These are phyloP conservation scores for Fusarium sp. DNA, from an alignment of 2,329 filamentous ascomycete species.

Conservation along the genomic window DNA sequence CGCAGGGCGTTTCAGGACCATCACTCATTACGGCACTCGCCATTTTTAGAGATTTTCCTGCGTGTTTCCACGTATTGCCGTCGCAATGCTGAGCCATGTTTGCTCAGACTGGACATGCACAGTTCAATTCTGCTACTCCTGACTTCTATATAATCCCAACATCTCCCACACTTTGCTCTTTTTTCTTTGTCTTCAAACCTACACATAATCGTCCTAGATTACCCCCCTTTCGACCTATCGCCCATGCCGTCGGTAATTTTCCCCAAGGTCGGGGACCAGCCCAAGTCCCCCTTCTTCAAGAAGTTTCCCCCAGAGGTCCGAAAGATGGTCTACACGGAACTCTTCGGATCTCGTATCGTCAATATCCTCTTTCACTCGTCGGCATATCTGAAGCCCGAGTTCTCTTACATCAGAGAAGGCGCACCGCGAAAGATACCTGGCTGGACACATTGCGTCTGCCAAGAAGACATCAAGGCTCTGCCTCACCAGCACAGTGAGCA, in stretches of 20 bases:
- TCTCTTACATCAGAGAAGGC: background rate
- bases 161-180: background rate
- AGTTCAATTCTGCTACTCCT: background rate
- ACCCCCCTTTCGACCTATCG: background rate
- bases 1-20: background rate
- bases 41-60: background rate
- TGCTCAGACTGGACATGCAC: background rate
- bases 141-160: background rate
- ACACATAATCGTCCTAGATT: background rate
- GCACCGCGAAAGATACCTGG: background rate
- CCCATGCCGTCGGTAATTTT: background rate
- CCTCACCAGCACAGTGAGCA: background rate
- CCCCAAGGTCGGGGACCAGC: background rate
- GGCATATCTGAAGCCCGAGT: background rate
- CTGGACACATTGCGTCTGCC: background rate
- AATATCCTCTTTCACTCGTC: background rate
- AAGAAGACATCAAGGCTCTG: too few relatives aligned
- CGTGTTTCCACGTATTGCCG: background rate
- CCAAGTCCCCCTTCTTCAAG: background rate
- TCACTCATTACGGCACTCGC: background rate
- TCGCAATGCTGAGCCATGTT: background rate
- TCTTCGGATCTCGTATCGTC: background rate
- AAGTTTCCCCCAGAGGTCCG: background rate
- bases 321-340: background rate
- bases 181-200: background rate